Conservation (phyloP, 768 basidiomycete species). For the Mycena albidolilacea region DNA sequence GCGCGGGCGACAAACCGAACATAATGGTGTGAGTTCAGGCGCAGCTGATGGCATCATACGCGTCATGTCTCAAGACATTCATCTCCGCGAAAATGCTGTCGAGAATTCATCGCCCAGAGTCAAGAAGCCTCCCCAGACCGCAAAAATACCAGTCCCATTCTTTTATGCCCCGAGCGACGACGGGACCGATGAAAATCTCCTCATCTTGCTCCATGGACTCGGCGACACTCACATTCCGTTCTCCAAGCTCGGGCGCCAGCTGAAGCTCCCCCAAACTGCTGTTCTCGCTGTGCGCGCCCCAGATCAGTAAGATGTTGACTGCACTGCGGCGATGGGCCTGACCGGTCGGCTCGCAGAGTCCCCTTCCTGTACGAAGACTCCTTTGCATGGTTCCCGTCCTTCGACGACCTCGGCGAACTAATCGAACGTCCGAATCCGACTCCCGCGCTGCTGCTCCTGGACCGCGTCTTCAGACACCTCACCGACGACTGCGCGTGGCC, state of each 20-base stretch:
- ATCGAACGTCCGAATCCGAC: constrained; percentile 82
- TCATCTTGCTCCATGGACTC: constrained; percentile 89
- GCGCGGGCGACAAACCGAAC: constrained; percentile 33
- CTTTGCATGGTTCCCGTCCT: constrained; percentile 91
- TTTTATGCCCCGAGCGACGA: constrained; percentile 82
- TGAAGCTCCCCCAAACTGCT: constrained; percentile 94
- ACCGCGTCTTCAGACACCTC: constrained; percentile 69
- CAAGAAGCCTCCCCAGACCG: constrained; percentile 66
- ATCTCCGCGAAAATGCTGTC: constrained; percentile 21
- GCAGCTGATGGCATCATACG: neutral
- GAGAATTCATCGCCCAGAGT: constrained; percentile 47
- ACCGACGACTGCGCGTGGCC: constrained; percentile 76
- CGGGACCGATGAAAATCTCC: constrained; percentile 88
- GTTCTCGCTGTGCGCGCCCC: constrained; percentile 86
- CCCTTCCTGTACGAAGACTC: constrained; percentile 85
- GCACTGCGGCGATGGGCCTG: constrained; percentile 3
- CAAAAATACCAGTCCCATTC: constrained; percentile 69
- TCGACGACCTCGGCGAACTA: constrained; percentile 83
- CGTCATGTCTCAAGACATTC: constrained; percentile 21
- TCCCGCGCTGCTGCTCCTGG: constrained; percentile 70
- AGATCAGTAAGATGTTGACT: constrained; percentile 64
- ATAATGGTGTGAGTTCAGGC: constrained; percentile 11
- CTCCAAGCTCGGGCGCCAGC: constrained; percentile 74
- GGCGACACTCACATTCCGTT: constrained; percentile 90
- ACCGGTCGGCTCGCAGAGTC: constrained; percentile 61